A percentile compares a stretch with the other conserved stretches of the same genome.
These are phyloP conservation scores for Penicillium sp. DNA, from an alignment of 2,329 filamentous ascomycete species.

Conservation along the genomic window DNA sequence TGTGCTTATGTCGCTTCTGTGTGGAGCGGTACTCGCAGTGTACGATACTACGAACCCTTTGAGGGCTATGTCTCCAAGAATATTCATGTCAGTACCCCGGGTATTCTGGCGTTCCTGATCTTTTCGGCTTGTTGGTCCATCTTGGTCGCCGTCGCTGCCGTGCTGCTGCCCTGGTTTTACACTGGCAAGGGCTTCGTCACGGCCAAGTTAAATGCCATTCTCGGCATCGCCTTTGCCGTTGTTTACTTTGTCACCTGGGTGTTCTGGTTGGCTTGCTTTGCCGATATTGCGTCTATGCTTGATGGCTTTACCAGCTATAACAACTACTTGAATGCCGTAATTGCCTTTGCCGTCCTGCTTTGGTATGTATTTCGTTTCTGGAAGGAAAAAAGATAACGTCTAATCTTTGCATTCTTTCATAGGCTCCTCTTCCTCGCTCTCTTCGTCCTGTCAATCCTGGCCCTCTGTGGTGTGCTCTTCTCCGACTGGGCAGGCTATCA, in stretches of 20 bases:
- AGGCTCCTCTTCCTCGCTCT: slow-evolving; percentile 32
- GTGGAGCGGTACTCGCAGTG: slow-evolving; percentile 3
- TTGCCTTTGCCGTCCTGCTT: slow-evolving; percentile 31
- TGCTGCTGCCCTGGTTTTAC: slow-evolving; percentile 23
- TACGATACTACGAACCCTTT: slow-evolving; percentile 3
- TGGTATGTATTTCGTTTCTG: slow-evolving; percentile 17
- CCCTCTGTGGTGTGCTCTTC: slow-evolving; percentile 26
- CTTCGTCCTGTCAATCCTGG: slow-evolving; percentile 27
- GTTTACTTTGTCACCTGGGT: slow-evolving; percentile 31
- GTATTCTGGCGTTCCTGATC: slow-evolving; percentile 24
- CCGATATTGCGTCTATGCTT: slow-evolving; percentile 23
- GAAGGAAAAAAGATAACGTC: not conserved
- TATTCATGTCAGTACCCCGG: slow-evolving; percentile 16
- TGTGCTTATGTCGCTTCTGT: slow-evolving; percentile 17
- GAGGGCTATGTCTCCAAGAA: slow-evolving; percentile 9
- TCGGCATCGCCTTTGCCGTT: slow-evolving; percentile 19
- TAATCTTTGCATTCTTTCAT: not conserved
- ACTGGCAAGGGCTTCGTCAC: slow-evolving; percentile 14
- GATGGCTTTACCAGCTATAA: slow-evolving; percentile 6
- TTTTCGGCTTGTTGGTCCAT: slow-evolving; percentile 30
- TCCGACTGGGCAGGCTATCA: slow-evolving; percentile 30
- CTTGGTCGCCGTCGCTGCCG: slow-evolving; percentile 18
- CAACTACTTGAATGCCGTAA: slow-evolving; percentile 23
- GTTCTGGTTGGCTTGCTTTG: slow-evolving; percentile 33
- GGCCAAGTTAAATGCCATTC: slow-evolving; percentile 20